Percentiles rank a stretch among this genome's conserved stretches.
These are phyloP conservation scores for Cystobasidium tubakii DNA, from an alignment of 768 basidiomycete species.

Conservation along the genomic window DNA sequence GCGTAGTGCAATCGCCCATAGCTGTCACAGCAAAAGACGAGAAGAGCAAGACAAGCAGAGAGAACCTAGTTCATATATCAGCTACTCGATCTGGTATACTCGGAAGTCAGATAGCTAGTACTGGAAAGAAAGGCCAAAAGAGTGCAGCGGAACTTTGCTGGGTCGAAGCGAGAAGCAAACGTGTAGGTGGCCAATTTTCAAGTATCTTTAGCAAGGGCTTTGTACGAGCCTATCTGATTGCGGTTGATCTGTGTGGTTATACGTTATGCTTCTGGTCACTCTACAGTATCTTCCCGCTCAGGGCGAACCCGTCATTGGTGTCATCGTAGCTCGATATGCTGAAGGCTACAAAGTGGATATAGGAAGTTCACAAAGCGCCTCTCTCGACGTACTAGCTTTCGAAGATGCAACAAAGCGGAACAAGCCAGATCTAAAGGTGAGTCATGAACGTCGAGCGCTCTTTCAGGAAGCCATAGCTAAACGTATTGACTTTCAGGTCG, in stretches of 20 bases:
- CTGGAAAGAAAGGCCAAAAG: background rate
- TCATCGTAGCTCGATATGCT: slow-evolving; percentile 68
- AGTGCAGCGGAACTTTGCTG: slow-evolving; percentile 1
- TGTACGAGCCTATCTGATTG: background rate
- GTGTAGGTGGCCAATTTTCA: background rate
- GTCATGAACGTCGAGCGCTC: slow-evolving; percentile 23
- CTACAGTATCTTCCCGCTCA: slow-evolving; percentile 79
- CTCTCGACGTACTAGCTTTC: slow-evolving; percentile 83
- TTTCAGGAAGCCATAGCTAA: slow-evolving; percentile 31
- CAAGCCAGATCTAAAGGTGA: slow-evolving; percentile 83
- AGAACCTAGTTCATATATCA: slow-evolving; percentile 1
- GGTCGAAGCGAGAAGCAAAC: background rate
- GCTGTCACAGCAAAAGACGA: slow-evolving; percentile 2
- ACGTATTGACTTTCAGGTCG: slow-evolving; percentile 58
- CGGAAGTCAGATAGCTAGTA: background rate
- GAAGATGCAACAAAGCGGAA: slow-evolving; percentile 93
- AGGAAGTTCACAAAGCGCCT: slow-evolving; percentile 76
- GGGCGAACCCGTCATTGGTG: slow-evolving; percentile 82
- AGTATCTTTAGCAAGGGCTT: background rate
- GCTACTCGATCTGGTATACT: slow-evolving; percentile 13
- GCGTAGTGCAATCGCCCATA: slow-evolving; percentile 11
- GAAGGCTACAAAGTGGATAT: slow-evolving; percentile 94
- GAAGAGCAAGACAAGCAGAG: background rate
- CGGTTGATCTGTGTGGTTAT: too few relatives aligned
- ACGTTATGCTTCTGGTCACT: too few relatives aligned